Percentiles rank a stretch among this genome's conserved stretches.
Conservation (phyloP, 2,329 filamentous ascomycete species). For the Cladosporium phlei region DNA sequence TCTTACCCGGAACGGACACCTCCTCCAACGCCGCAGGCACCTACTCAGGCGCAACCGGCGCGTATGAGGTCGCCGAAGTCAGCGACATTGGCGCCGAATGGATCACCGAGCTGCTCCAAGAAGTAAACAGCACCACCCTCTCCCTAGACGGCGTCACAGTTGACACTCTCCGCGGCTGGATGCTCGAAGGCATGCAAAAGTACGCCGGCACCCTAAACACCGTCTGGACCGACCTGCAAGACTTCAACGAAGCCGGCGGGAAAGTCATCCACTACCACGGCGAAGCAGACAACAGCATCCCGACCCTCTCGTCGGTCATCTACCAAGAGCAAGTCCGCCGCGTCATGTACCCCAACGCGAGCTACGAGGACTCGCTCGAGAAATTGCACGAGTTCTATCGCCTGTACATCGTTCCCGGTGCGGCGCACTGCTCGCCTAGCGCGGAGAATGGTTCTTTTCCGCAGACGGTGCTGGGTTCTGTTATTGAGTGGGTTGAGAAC, state of each 20-base stretch:
- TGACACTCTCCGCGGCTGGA: constrained; percentile 53
- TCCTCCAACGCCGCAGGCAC: constrained; percentile 13
- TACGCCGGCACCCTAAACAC: constrained; percentile 51
- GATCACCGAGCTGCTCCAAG: constrained; percentile 40
- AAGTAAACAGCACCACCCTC: constrained; percentile 29
- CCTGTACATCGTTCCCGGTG: constrained; percentile 51
- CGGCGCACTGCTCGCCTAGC: constrained; percentile 44
- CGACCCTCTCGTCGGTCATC: constrained; percentile 49
- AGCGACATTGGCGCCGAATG: constrained; percentile 35
- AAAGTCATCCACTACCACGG: constrained; percentile 57
- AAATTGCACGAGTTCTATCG: constrained; percentile 48
- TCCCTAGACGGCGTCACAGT: constrained; percentile 48
- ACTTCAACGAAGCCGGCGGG: constrained; percentile 47
- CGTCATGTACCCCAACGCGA: constrained; percentile 45
- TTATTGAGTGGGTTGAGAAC: constrained; percentile 27
- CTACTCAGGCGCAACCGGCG: constrained; percentile 29
- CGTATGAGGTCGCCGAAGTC: constrained; percentile 30
- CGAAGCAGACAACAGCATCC: constrained; percentile 51
- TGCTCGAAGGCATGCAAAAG: constrained; percentile 43
- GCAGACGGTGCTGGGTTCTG: constrained; percentile 42
- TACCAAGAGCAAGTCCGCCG: constrained; percentile 52
- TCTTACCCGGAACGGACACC: constrained; percentile 18
- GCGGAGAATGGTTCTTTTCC: constrained; percentile 34
- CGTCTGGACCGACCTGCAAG: constrained; percentile 48
- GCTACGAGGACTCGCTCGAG: constrained; percentile 24